Evolutionary conservation across 2,329 filamentous ascomycete species (phyloP).

Genomic region (Arthrinium phaeospermum): DNA sequence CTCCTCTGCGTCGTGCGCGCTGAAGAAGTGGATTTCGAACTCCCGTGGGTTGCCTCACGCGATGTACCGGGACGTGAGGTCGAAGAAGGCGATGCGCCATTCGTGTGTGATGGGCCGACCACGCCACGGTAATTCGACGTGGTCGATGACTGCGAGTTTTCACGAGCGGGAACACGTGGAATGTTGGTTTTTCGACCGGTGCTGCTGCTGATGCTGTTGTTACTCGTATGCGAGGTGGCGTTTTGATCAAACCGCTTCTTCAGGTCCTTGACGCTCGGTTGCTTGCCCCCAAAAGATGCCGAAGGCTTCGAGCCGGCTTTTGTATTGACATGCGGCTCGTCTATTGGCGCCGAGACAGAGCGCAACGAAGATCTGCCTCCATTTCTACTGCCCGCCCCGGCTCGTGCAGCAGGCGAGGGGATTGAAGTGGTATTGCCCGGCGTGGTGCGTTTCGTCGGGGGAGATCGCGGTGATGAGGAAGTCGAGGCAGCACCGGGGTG

Average conservation of each 20-base stretch:
- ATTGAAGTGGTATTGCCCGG: slow-evolving; percentile 26
- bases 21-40: slow-evolving; percentile 25
- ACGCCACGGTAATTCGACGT: slow-evolving; percentile 41
- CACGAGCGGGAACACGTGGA: slow-evolving; percentile 42
- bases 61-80: slow-evolving; percentile 45
- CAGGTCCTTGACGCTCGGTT: slow-evolving; percentile 80
- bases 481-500: slow-evolving; percentile 39
- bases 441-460: slow-evolving; percentile 2
- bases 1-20: slow-evolving; percentile 49
- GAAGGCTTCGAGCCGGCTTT: slow-evolving; percentile 37
- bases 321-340: slow-evolving; percentile 42
- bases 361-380: slow-evolving; percentile 47
- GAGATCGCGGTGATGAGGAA: slow-evolving; percentile 5
- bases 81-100: slow-evolving; percentile 48
- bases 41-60: slow-evolving; percentile 39
- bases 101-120: slow-evolving; percentile 30
- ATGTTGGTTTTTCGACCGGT: slow-evolving; percentile 42
- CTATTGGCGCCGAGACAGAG: slow-evolving; percentile 62
- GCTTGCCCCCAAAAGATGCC: slow-evolving; percentile 40
- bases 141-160: slow-evolving; percentile 40
- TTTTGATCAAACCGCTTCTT: slow-evolving; percentile 79
- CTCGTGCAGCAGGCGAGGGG: slow-evolving; percentile 43
- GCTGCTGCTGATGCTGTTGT: slow-evolving; percentile 30
- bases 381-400: slow-evolving; percentile 30
- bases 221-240: slow-evolving; percentile 32